These are phyloP conservation scores for Cryphonectria carpinicola DNA, from an alignment of 2,329 filamentous ascomycete genomes.

Conservation along the genomic window DNA sequence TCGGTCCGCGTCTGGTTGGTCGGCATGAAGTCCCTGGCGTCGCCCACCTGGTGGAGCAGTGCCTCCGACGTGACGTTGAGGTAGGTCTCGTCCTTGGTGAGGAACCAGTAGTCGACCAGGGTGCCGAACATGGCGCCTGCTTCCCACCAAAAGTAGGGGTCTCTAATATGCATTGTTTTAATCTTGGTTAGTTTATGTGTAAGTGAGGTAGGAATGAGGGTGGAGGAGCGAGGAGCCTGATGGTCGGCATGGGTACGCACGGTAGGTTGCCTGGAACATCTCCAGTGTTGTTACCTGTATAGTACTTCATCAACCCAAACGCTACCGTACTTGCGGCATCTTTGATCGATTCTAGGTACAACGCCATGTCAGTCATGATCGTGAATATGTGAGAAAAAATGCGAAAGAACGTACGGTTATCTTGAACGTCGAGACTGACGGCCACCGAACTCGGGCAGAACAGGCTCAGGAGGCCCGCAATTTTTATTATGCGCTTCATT, in stretches of 20 bases:
- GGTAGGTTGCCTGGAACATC: conserved; percentile 62
- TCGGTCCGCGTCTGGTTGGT: conserved; percentile 63
- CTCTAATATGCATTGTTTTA: conserved; percentile 39
- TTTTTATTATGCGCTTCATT: conserved; percentile 31
- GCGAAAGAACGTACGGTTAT: conserved; percentile 31
- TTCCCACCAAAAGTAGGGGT: conserved; percentile 60
- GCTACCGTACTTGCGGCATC: conserved; percentile 52
- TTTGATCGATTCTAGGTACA: conserved; percentile 52
- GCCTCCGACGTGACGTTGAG: conserved; percentile 63
- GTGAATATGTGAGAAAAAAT: background rate
- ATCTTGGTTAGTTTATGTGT: conserved; percentile 38
- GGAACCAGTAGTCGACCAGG: conserved; percentile 72
- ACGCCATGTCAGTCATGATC: conserved; percentile 38
- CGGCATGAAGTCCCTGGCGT: conserved; percentile 68
- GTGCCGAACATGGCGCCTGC: conserved; percentile 73
- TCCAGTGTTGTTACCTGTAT: conserved; percentile 62
- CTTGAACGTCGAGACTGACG: conserved; percentile 31
- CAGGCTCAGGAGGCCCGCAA: conserved; percentile 29
- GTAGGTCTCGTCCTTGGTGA: conserved; percentile 69
- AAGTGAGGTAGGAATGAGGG: conserved; percentile 2
- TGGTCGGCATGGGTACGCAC: background rate
- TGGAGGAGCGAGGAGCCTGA: no score
- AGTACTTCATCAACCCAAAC: conserved; percentile 52
- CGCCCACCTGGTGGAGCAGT: conserved; percentile 62
- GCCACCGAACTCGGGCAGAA: conserved; percentile 30